These are phyloP conservation scores for Ceratocystiopsis sp. DNA, from an alignment of 2,329 filamentous ascomycete genomes.

Conservation along the genomic window DNA sequence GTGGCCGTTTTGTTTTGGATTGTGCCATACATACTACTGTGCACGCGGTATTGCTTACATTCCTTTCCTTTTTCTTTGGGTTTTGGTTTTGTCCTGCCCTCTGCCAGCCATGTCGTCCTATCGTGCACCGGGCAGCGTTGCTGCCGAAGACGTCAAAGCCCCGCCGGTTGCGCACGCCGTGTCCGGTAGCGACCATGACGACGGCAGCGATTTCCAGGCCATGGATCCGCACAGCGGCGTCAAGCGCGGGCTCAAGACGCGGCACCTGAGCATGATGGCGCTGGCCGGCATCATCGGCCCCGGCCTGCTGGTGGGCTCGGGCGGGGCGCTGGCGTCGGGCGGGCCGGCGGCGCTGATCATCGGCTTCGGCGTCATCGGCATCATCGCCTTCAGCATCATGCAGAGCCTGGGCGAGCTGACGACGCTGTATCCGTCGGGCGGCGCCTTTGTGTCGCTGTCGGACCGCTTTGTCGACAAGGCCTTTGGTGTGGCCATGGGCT, in stretches of 20 bases:
- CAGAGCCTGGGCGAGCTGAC: conserved; percentile 61
- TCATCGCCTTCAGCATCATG: conserved; percentile 52
- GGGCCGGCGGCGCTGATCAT: conserved; percentile 58
- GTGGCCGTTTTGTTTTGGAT: too few species aligned
- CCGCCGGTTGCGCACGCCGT: conserved; percentile 20
- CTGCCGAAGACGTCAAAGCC: too few species aligned
- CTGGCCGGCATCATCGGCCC: conserved; percentile 49
- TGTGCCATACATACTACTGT: too few species aligned
- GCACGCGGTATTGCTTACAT: too few species aligned
- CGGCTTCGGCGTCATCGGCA: conserved; percentile 54
- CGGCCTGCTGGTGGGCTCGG: conserved; percentile 54
- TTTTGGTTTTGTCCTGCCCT: too few species aligned
- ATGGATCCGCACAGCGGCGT: conserved; percentile 48
- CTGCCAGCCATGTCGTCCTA: too few species aligned
- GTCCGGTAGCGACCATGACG: conserved; percentile 26
- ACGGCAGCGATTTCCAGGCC: conserved; percentile 27
- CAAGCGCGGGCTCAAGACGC: conserved; percentile 51
- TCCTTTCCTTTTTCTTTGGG: too few species aligned
- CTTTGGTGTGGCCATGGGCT: conserved; percentile 50
- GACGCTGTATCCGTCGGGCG: conserved; percentile 53
- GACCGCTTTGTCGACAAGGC: conserved; percentile 56
- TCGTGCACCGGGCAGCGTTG: too few species aligned
- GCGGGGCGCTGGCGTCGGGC: conserved; percentile 48
- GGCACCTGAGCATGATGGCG: conserved; percentile 50
- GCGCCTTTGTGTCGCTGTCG: conserved; percentile 53